phyloP scores from a whole-genome alignment of 1,284 basidiomycete genomes.

The Malassezia furfur region DNA sequence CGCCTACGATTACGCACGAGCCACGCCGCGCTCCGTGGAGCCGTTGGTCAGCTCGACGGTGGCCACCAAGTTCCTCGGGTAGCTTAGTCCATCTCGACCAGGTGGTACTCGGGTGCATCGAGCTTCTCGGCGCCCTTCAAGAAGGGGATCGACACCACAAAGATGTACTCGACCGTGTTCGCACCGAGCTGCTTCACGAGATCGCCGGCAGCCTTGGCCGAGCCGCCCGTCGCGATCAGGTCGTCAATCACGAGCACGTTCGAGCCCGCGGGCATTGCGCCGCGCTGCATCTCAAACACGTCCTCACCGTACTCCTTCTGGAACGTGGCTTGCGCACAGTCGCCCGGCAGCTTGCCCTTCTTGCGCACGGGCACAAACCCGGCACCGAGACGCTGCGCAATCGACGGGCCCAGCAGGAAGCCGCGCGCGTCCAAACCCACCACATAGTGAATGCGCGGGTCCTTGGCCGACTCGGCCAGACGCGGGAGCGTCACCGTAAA shows the following conservation, averaged over 20 bases:
- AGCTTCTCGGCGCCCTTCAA: constrained; percentile 70
- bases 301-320: constrained; percentile 97
- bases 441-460: constrained; percentile 66
- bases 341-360: constrained; percentile 82
- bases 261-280: constrained; percentile 68
- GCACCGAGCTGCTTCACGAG: constrained; percentile 74
- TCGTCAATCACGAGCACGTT: constrained; percentile 86
- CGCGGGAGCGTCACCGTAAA: constrained; percentile 62
- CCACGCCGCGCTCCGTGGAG: not conserved
- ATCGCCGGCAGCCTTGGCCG: constrained; percentile 84
- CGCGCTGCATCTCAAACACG: constrained; percentile 85
- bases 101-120: constrained; percentile 63
- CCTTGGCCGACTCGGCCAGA: constrained; percentile 51
- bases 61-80: constrained; percentile 15
- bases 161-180: constrained; percentile 81
- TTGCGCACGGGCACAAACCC: constrained; percentile 96
- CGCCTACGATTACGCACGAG: not conserved
- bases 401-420: constrained; percentile 84
- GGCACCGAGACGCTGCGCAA: constrained; percentile 81
- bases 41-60: constrained; percentile 7
- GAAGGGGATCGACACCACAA: constrained; percentile 79
- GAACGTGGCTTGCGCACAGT: constrained; percentile 67
- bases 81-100: constrained; percentile 19
- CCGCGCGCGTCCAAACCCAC: constrained; percentile 94
- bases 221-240: constrained; percentile 92